These are phyloP conservation scores for Cladophialophora yegresii DNA, from an alignment of 2,329 filamentous ascomycete genomes.

Conservation along the genomic window DNA sequence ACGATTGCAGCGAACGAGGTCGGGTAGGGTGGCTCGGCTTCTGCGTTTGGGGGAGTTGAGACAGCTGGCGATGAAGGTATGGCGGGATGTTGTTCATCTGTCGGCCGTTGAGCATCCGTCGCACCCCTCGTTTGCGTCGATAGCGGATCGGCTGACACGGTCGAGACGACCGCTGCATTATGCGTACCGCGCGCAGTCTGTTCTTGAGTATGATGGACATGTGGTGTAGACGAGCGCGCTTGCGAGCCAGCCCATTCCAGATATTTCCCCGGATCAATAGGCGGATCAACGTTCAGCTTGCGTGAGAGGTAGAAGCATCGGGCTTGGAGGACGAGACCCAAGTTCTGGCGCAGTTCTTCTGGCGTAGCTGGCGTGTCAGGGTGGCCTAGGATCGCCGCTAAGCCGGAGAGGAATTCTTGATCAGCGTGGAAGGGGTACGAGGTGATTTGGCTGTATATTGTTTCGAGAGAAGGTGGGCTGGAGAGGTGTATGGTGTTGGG, in stretches of 20 bases:
- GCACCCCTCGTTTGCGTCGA: neutral
- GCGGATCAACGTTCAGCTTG: slow-evolving; percentile 31
- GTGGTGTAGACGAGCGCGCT: neutral
- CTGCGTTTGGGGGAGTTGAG: slow-evolving; percentile 18
- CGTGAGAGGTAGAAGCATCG: slow-evolving; percentile 53
- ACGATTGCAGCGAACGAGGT: slow-evolving; percentile 83
- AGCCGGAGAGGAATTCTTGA: slow-evolving; percentile 50
- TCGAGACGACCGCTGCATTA: neutral
- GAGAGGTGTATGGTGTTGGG: neutral
- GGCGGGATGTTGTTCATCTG: neutral
- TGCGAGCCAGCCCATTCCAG: slow-evolving; percentile 57
- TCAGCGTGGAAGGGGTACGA: slow-evolving; percentile 48
- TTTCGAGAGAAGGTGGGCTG: neutral
- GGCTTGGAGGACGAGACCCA: slow-evolving; percentile 49
- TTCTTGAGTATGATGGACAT: neutral
- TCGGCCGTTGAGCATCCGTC: neutral
- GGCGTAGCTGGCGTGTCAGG: slow-evolving; percentile 44
- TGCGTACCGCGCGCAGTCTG: neutral
- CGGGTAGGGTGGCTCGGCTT: slow-evolving; percentile 66
- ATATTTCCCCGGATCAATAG: slow-evolving; percentile 68
- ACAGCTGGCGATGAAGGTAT: slow-evolving; percentile 2
- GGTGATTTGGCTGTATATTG: slow-evolving; percentile 41
- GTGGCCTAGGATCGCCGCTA: slow-evolving; percentile 51
- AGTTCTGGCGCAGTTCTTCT: slow-evolving; percentile 43
- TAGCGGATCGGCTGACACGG: neutral